These are phyloP conservation scores for Blakeslea trispora DNA, from an alignment of 371 early-diverging fungal genomes.

Conservation along the genomic window DNA sequence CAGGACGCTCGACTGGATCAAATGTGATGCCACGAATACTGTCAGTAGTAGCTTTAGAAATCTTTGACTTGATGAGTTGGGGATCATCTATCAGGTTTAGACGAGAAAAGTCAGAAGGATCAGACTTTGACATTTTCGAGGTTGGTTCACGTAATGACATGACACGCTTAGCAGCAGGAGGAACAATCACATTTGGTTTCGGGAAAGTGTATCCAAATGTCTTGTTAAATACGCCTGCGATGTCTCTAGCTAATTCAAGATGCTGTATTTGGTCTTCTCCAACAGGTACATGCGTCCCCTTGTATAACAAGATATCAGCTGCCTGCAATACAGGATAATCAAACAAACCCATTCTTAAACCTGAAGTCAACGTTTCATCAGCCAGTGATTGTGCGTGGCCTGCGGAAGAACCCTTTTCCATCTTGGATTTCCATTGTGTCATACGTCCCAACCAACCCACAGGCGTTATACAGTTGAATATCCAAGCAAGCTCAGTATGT, in stretches of 20 bases:
- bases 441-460: constrained; percentile 89
- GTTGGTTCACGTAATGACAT: constrained; percentile 83
- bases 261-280: constrained; percentile 96
- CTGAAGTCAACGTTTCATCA: constrained; percentile 50
- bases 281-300: constrained; percentile 89
- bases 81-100: constrained; percentile 80
- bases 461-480: constrained; percentile 83
- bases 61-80: constrained; percentile 64
- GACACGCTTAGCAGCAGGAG: constrained; percentile 75
- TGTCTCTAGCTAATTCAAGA: constrained; percentile 81
- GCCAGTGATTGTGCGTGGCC: constrained; percentile 46
- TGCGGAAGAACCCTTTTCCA: constrained; percentile 33
- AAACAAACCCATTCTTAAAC: constrained; percentile 78
- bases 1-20: constrained; percentile 76
- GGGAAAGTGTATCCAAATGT: constrained; percentile 66
- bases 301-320: constrained; percentile 92
- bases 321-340: constrained; percentile 94
- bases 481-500: constrained; percentile 88
- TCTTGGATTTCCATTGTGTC: constrained; percentile 93
- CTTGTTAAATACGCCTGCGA: constrained; percentile 77
- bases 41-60: constrained; percentile 81
- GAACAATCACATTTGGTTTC: constrained; percentile 66
- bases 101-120: constrained; percentile 67
- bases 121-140: constrained; percentile 94
- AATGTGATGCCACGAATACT: constrained; percentile 66